These are phyloP conservation scores for Yamadazyma olivae DNA, from an alignment of 805 yeast genomes.

Conservation along the genomic window DNA sequence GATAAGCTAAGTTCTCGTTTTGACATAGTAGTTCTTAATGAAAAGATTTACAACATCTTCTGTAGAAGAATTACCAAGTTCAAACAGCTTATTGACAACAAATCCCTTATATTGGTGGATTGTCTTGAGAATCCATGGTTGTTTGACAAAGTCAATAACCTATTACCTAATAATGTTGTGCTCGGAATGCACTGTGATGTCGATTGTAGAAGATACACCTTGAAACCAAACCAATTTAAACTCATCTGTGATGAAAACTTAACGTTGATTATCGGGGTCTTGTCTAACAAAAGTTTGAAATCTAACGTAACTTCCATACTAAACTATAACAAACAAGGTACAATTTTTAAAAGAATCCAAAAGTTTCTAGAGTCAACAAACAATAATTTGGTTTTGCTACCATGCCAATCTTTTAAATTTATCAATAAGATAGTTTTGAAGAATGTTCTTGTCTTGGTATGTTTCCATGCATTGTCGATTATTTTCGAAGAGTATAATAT, in stretches of 20 bases:
- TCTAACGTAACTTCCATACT: not conserved
- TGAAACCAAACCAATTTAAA: slow-evolving; percentile 8
- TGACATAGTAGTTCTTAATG: slow-evolving; percentile 12
- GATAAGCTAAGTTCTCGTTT: slow-evolving; percentile 2
- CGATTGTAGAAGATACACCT: slow-evolving; percentile 13
- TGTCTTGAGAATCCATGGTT: slow-evolving; percentile 15
- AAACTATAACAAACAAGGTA: slow-evolving; percentile 2
- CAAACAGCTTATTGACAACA: slow-evolving; percentile 3
- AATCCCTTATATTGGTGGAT: slow-evolving; percentile 13
- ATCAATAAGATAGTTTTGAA: slow-evolving; percentile 11
- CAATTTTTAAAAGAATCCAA: not conserved
- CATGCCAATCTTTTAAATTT: slow-evolving; percentile 1
- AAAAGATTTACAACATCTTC: slow-evolving; percentile 5
- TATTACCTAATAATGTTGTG: slow-evolving; percentile 9
- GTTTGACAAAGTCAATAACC: slow-evolving; percentile 5
- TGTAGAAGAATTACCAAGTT: slow-evolving; percentile 1
- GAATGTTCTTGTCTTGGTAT: slow-evolving; percentile 9
- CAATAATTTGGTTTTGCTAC: slow-evolving; percentile 1
- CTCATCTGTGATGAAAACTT: slow-evolving; percentile 5
- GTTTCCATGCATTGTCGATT: slow-evolving; percentile 16
- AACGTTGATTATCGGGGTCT: slow-evolving; percentile 5
- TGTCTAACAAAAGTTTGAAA: not conserved
- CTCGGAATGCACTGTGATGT: slow-evolving; percentile 13
- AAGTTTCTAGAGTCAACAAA: not conserved
- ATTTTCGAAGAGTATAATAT: slow-evolving; percentile 17